phyloP scores from a whole-genome alignment of 129 eudicot genomes.

The Lactuca saligna region DNA sequence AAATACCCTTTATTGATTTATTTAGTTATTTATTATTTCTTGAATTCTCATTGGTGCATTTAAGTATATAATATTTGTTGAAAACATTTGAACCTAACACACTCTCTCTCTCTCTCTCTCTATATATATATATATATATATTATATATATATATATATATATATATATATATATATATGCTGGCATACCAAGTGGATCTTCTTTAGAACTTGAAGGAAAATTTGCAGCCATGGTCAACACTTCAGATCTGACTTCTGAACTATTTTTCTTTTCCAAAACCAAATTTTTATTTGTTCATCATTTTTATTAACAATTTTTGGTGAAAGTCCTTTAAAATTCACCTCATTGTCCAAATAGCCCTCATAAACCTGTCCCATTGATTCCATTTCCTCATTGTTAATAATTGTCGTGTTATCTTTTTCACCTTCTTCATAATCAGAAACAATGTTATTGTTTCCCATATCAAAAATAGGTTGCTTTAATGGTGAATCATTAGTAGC shows the following conservation, averaged over 20 bases:
- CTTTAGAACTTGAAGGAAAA: conserved; percentile 39
- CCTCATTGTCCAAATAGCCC: conserved; percentile 61
- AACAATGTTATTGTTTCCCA: conserved; percentile 35
- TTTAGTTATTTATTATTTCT: too few relatives aligned
- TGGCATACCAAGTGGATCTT: conserved; percentile 77
- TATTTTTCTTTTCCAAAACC: conserved; percentile 32
- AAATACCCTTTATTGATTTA: too few relatives aligned
- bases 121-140: too few relatives aligned
- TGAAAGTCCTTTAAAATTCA: conserved; percentile 50
- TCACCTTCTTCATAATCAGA: conserved; percentile 68
- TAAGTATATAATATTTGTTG: too few relatives aligned
- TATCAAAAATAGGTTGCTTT: conserved; percentile 43
- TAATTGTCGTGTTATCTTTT: conserved; percentile 37
- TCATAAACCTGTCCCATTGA: conserved; percentile 42
- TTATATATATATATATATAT: too few relatives aligned
- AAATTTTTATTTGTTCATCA: conserved; percentile 33
- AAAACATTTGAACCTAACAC: too few relatives aligned
- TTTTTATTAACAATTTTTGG: conserved; percentile 41
- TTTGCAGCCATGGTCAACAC: conserved; percentile 37
- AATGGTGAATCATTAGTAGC: conserved; percentile 31
- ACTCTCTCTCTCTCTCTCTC: too few relatives aligned
- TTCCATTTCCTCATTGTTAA: conserved; percentile 40
- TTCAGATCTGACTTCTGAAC: conserved; percentile 41
- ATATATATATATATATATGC: conserved; percentile 65
- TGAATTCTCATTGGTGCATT: too few relatives aligned